Conservation (phyloP, 345 rosid species). For the Bretschneidera sinensis region DNA sequence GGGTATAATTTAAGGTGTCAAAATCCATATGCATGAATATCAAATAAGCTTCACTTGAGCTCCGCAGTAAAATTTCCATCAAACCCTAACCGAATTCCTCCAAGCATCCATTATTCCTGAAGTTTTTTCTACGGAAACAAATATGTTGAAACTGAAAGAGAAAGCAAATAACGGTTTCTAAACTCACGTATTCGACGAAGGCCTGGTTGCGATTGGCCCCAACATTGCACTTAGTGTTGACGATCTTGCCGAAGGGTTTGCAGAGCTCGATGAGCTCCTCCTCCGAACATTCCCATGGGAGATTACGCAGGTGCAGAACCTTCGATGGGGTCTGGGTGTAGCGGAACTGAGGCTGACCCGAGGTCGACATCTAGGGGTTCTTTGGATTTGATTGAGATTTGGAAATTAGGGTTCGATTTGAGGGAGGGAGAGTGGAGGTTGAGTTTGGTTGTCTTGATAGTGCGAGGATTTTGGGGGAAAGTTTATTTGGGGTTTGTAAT, state of each 20-base stretch:
- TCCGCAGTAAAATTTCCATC: neutral
- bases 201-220: conserved; percentile 97
- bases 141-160: no score
- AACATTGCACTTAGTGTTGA: conserved; percentile 89
- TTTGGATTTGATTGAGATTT: conserved; percentile 8
- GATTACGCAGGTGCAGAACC: conserved; percentile 89
- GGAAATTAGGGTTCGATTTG: neutral
- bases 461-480: neutral
- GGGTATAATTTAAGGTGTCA: no score
- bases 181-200: conserved; percentile 82
- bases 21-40: no score
- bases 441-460: neutral
- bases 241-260: conserved; percentile 87
- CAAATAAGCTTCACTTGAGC: neutral
- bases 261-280: conserved; percentile 94
- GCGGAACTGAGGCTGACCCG: conserved; percentile 80
- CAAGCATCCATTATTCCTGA: no score
- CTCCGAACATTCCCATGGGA: conserved; percentile 90
- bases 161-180: neutral
- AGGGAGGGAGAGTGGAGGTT: neutral
- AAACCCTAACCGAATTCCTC: neutral
- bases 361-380: conserved; percentile 53
- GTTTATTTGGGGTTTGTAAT: neutral
- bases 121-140: no score
- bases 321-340: conserved; percentile 96